Evolutionary conservation across 805 yeast genomes (phyloP).

Genomic region (Wickerhamomyces mucosus): DNA sequence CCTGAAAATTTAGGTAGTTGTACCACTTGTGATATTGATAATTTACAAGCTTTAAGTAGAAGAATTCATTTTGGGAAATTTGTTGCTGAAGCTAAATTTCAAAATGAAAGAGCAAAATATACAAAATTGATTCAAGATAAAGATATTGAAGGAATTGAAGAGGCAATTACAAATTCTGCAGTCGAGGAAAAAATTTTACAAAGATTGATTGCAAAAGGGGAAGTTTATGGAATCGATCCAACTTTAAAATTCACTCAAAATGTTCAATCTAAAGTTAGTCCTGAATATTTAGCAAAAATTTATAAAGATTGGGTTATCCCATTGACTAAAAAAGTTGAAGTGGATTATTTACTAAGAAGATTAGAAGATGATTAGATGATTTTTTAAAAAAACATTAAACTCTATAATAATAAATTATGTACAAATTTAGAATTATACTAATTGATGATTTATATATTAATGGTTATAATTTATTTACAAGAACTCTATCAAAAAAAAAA

Average conservation of each 20-base stretch:
- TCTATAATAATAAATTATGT: no score
- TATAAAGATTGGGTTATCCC: conserved; percentile 89
- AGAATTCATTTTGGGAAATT: conserved; percentile 95
- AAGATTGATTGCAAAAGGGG: conserved; percentile 72
- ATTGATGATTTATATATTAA: neutral
- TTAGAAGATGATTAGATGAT: conserved; percentile 55
- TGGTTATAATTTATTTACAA: neutral
- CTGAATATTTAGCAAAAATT: conserved; percentile 72
- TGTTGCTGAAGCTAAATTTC: conserved; percentile 93
- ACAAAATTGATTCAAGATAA: conserved; percentile 51
- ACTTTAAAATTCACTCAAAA: conserved; percentile 60
- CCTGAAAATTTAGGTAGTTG: conserved; percentile 83
- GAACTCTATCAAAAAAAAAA: no score
- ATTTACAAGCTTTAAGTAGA: conserved; percentile 79
- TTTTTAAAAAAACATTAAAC: no score
- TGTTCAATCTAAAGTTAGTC: conserved; percentile 65
- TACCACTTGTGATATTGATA: conserved; percentile 74
- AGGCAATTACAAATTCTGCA: conserved; percentile 74
- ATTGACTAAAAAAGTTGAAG: conserved; percentile 89
- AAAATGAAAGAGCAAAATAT: conserved; percentile 53
- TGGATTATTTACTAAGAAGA: conserved; percentile 80
- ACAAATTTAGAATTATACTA: no score
- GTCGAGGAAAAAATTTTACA: conserved; percentile 81
- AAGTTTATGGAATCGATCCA: conserved; percentile 84
- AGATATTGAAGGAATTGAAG: conserved; percentile 67